These are phyloP conservation scores for Candida ovalis DNA, from an alignment of 805 yeast genomes.

Conservation along the genomic window DNA sequence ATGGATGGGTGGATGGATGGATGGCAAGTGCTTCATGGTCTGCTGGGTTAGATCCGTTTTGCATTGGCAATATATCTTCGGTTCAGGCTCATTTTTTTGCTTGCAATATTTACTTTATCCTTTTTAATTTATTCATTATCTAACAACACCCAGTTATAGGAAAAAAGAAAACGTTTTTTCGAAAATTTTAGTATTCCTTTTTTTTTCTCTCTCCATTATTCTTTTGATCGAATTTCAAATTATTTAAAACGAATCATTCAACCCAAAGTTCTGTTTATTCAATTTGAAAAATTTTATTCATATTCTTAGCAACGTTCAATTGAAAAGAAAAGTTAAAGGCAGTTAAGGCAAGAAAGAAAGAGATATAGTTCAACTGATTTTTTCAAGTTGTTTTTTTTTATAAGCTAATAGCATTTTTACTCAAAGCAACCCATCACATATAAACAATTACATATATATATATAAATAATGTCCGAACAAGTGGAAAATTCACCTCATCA, in stretches of 20 bases:
- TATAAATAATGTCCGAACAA: slow-evolving; percentile 29
- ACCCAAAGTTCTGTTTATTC: neutral
- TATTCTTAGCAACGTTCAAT: neutral
- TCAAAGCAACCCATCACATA: neutral
- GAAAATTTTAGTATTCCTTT: neutral
- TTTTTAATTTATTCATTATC: neutral
- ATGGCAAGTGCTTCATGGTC: neutral
- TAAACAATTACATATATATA: slow-evolving; percentile 17
- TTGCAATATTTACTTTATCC: neutral
- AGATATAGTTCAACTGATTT: neutral
- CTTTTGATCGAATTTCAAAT: neutral
- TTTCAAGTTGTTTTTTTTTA: neutral
- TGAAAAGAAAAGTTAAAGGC: neutral
- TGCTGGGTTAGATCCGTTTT: neutral
- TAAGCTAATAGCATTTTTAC: neutral
- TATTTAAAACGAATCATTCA: neutral
- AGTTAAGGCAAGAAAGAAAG: too few relatives aligned
- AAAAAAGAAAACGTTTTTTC: neutral
- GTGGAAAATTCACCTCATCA: slow-evolving; percentile 19
- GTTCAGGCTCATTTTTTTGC: neutral
- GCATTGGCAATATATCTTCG: neutral
- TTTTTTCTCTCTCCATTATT: neutral
- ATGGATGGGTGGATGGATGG: neutral
- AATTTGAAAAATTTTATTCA: neutral
- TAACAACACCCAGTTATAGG: neutral